phyloP scores from a whole-genome alignment of 2,329 filamentous ascomycete genomes.

The Aureobasidium sp. region DNA sequence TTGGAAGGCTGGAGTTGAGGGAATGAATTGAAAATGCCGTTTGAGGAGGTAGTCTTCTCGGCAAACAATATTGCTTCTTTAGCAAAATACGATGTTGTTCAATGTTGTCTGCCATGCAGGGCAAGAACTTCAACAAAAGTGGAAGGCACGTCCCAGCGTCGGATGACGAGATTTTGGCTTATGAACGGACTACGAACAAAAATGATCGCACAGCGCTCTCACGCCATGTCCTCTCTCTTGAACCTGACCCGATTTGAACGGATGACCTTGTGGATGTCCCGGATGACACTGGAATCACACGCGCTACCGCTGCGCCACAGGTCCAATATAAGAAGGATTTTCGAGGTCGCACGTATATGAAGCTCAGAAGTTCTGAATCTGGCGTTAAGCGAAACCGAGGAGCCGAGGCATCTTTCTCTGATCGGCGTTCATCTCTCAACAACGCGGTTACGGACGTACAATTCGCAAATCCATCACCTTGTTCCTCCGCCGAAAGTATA shows the following conservation, averaged over 20 bases:
- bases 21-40: too few species aligned
- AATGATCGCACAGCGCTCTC: neutral
- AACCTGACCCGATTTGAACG: neutral
- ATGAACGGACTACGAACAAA: neutral
- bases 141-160: too few species aligned
- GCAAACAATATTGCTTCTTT: too few species aligned
- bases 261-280: neutral
- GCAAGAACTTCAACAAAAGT: too few species aligned
- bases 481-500: neutral
- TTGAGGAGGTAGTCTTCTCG: too few species aligned
- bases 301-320: neutral
- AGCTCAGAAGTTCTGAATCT: neutral
- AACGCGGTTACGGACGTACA: too few species aligned
- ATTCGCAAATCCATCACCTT: neutral
- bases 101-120: too few species aligned
- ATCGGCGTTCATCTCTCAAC: too few species aligned
- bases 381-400: neutral
- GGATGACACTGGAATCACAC: neutral
- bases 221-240: neutral
- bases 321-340: neutral
- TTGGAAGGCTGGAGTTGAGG: too few species aligned
- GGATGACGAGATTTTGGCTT: too few species aligned
- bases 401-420: too few species aligned
- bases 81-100: too few species aligned
- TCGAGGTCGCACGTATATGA: neutral